Conservation (phyloP, 2,329 filamentous ascomycete genomes). For the Penicillium sp. region DNA sequence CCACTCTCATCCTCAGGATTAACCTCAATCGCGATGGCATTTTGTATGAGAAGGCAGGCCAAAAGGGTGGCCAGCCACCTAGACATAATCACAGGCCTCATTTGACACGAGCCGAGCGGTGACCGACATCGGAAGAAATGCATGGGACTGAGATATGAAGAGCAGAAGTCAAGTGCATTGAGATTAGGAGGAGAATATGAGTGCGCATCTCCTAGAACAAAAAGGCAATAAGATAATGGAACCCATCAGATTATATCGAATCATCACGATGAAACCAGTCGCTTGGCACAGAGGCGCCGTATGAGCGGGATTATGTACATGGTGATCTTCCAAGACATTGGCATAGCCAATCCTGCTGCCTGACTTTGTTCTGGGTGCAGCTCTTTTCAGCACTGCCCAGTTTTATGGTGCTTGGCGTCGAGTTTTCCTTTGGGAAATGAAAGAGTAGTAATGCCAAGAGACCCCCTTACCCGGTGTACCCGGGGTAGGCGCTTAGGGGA, state of each 20-base stretch:
- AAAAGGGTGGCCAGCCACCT: not conserved
- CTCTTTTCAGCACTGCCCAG: conserved; percentile 7
- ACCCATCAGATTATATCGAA: conserved; percentile 1
- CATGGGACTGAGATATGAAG: not conserved
- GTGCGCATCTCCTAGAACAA: not conserved
- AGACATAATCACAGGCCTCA: conserved; percentile 1
- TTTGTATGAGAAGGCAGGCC: not conserved
- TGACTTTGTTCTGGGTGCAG: conserved; percentile 2
- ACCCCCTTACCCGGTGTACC: conserved; percentile 4
- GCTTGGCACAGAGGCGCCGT: conserved; percentile 1
- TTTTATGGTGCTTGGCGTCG: conserved; percentile 2
- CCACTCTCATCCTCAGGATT: conserved; percentile 8
- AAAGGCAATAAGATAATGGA: not conserved
- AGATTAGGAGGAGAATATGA: not conserved
- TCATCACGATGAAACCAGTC: conserved; percentile 6
- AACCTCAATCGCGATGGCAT: conserved; percentile 1
- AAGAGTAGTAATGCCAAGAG: conserved; percentile 6
- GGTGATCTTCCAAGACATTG: conserved; percentile 4
- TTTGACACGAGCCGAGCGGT: conserved; percentile 3
- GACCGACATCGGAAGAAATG: conserved; percentile 7
- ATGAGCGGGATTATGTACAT: not conserved
- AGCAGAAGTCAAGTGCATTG: not conserved
- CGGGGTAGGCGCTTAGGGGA: conserved; percentile 2
- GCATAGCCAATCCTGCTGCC: conserved; percentile 8
- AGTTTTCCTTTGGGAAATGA: not conserved